These are phyloP conservation scores for Aquilaria sinensis DNA, from an alignment of 345 rosid species.

Conservation along the genomic window DNA sequence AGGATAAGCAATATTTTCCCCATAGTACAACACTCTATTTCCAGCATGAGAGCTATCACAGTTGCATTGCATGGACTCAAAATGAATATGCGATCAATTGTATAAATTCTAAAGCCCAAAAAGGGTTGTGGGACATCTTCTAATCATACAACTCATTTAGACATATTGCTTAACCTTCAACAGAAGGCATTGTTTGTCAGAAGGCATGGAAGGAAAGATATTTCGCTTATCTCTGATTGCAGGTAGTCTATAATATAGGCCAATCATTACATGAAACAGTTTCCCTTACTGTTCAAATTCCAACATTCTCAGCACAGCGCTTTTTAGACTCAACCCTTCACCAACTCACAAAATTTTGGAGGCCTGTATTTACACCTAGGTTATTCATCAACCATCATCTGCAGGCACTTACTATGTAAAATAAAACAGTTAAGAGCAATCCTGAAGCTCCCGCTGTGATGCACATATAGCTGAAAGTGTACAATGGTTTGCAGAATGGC, in stretches of 20 bases:
- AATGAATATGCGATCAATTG: too few species aligned
- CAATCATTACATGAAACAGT: neutral
- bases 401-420: constrained; percentile 33
- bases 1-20: too few species aligned
- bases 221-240: neutral
- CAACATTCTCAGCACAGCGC: neutral
- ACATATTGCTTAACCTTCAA: too few species aligned
- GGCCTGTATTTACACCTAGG: neutral
- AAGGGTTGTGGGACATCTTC: too few species aligned
- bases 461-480: constrained; percentile 49
- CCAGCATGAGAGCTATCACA: too few species aligned
- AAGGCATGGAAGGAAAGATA: neutral
- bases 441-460: constrained; percentile 55
- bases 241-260: neutral
- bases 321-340: neutral
- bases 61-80: too few species aligned
- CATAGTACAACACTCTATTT: too few species aligned
- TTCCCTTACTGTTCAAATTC: neutral
- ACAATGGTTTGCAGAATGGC: constrained; percentile 47
- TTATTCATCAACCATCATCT: neutral
- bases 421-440: constrained; percentile 34
- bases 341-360: neutral
- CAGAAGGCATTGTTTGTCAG: too few species aligned
- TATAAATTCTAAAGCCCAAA: too few species aligned
- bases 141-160: too few species aligned